Evolutionary conservation across 83 land plant genomes (phyloP).

Genomic region (Larix sibirica): DNA sequence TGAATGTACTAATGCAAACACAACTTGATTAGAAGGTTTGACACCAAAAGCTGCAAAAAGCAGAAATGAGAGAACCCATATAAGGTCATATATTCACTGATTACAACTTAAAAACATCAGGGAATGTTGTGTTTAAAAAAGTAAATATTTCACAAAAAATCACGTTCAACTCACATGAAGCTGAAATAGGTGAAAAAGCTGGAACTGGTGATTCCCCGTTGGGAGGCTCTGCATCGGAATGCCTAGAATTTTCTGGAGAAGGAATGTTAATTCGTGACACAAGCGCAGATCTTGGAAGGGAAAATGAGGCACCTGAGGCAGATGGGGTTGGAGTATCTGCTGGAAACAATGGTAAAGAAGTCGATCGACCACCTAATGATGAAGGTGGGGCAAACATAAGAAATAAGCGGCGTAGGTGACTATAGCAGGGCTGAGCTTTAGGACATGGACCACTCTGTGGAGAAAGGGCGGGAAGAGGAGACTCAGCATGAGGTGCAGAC

Average conservation of each 20-base stretch:
- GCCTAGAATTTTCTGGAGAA: conserved; percentile 33
- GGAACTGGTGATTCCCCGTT: conserved; percentile 7
- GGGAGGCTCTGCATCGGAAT: conserved; percentile 17
- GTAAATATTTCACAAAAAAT: not conserved
- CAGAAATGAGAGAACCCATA: not conserved
- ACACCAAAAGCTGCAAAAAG: conserved; percentile 7
- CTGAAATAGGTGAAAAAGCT: not conserved
- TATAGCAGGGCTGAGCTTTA: not conserved
- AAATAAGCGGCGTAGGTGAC: conserved; percentile 14
- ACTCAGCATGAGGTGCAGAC: not conserved
- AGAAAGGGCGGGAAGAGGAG: conserved; percentile 23
- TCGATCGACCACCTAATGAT: conserved; percentile 1
- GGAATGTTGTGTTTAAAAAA: no score
- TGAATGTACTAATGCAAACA: not conserved
- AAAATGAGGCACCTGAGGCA: conserved; percentile 3
- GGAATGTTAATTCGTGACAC: conserved; percentile 32
- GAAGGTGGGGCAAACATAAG: conserved; percentile 25
- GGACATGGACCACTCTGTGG: not conserved
- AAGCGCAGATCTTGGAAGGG: conserved; percentile 33
- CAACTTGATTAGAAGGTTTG: not conserved
- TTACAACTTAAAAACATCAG: no score
- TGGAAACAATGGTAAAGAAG: no score
- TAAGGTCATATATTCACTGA: no score
- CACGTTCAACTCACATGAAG: conserved; percentile 28
- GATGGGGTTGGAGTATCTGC: not conserved